Base-by-base conservation (phyloP, 2,329 filamentous ascomycete genomes). In the Talaromyces albobiverticillius region DNA sequence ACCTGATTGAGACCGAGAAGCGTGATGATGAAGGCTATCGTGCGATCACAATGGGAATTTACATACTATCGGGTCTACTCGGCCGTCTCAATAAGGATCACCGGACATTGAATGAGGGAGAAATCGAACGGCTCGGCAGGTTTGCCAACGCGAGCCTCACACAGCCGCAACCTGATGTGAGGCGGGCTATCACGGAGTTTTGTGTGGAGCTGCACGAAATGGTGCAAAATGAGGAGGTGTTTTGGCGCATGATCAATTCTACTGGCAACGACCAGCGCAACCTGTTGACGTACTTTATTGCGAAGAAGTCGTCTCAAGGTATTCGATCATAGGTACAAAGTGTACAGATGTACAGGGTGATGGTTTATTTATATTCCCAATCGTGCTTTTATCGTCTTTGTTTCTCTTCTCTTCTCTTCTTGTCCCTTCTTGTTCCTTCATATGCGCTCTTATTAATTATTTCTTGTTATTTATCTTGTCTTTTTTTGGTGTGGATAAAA, bases 131-230 rank as follows among this genome's bases (percentile, higher is more conserved):
- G 13, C 52, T 75, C 10, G 71, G 71, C 10, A 60, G 60, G 5
- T 65, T 73, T 25, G 67, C 67, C 4, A 64, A 64, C 51, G 59
- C 61, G 34, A 65, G 65, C 41, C 59, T 75, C 3, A 59, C 60
- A 3, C 67, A 69, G 53, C 59, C 62, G 1, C 66, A 71, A 32
- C 66, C 70, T 1, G 71, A 74, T 52, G 62, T 74, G 38, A 63
- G 73, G 16, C 67, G 71, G 40, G 66, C 69, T 31, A 67, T 68
- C 6, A 70, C 70, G 10, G 67, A 71, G 45, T 61, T 64, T 26
- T 62, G 60, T 42, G 58, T 63, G 3, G 59, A 62, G 43, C 41
- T 66, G n/a, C 60, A 62, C 43, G 56, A 60, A 34, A 62, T 64
- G 59, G 57, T 65, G 20, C 57, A 59, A 34, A 58, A 62, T 3